Base-by-base conservation (phyloP, 352 stramenopile genomes). In the Pythium sukuiense region DNA sequence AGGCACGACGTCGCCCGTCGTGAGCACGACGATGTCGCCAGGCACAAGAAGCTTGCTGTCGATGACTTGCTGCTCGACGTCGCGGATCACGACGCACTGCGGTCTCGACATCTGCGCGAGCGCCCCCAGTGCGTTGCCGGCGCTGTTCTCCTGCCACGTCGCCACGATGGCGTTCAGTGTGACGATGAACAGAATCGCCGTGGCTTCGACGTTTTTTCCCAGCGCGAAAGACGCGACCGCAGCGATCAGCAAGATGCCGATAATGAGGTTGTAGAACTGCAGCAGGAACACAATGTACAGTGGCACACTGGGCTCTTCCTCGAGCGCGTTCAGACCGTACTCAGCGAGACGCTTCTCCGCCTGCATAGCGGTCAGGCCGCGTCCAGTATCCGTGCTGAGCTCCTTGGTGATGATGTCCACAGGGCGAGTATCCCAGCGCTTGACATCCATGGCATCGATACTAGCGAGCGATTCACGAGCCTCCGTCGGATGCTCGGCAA, bases 1-100 rank as follows among this genome's bases (percentile, higher is more conserved):
- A 0, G 87, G 84, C 50, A 97, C 81, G 61, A 88, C 78, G 61
- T 95, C 79, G 29, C 86, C 89, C 41, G 81, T 82, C 56, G 67
- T 73, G 43, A 98, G 69, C 30, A 79, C 72, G 12, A 95, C 76
- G 32, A 81, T 73, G 27, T 81, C 76, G 32, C 83, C 79, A 18
- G 55, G 43, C 18, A 77, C 60, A 6, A 87, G 71, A 20, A 63
- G 29, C 58, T 81, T 71, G 61, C 72, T 77, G 20, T 63, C 16
- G 16, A 73, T 43, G 26, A 71, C 55, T 65, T 67, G 53, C 53
- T 70, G 59, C 27, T 64, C 50, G 4, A 24, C 59, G n/a, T 79
- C 69, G 12, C 74, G 71, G 16, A 77, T n/a, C n/a, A 79, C 74
- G 9, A 69, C 63, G 53, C 68, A 76, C 58, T 78, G 58, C 1